Evolutionary conservation across 139 green algal species (phyloP).

Genomic region (Chlorella ohadii): DNA sequence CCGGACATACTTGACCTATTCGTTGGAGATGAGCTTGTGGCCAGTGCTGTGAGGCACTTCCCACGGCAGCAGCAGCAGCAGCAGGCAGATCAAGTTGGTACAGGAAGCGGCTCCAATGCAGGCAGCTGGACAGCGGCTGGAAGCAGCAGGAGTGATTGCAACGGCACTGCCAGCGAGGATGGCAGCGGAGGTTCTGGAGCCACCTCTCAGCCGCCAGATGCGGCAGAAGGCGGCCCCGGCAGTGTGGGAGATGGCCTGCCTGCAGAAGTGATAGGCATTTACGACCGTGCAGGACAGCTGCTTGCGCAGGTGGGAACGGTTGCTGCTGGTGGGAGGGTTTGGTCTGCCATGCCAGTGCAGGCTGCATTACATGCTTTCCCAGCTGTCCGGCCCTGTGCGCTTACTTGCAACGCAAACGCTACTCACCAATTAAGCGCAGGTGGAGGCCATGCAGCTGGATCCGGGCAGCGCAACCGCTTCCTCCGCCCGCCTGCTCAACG

Average conservation of each 20-base stretch:
- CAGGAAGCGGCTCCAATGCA: background rate
- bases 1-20: conserved; percentile 40
- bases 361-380: no score
- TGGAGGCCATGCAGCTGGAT: conserved; percentile 27
- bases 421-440: no score
- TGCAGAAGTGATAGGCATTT: conserved; percentile 7
- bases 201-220: no score
- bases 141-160: background rate
- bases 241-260: background rate
- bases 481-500: conserved; percentile 20
- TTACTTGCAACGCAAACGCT: no score
- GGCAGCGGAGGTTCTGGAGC: background rate
- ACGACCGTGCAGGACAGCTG: conserved; percentile 7
- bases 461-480: conserved; percentile 31
- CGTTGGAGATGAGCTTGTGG: conserved; percentile 31
- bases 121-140: background rate
- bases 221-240: no score
- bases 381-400: no score
- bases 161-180: no score
- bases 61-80: background rate
- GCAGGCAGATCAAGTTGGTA: background rate
- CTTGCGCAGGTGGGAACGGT: background rate
- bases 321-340: no score
- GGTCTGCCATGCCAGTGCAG: no score
- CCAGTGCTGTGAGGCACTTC: conserved; percentile 34